Evolutionary conservation across 2,329 filamentous ascomycete species (phyloP).

Genomic region (Esteya vermicola): DNA sequence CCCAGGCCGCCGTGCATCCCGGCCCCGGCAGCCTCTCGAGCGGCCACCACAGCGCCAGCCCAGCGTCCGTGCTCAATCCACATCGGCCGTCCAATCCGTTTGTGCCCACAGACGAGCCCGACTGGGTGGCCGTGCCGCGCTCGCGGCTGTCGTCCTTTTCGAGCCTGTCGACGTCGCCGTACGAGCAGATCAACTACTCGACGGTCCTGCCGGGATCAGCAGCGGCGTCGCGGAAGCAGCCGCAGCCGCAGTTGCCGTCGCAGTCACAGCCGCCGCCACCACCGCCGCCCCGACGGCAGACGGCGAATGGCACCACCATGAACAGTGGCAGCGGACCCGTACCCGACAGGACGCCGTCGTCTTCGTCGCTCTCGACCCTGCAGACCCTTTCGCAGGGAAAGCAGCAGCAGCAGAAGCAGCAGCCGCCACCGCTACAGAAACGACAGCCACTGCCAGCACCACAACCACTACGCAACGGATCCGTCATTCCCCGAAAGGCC

Average conservation of each 20-base stretch:
- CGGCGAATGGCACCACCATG: constrained; percentile 2
- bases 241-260: constrained; percentile 12
- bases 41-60: constrained; percentile 28
- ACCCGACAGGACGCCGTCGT: background rate
- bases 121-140: constrained; percentile 62
- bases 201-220: constrained; percentile 28
- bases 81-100: constrained; percentile 73
- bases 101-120: constrained; percentile 54
- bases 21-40: constrained; percentile 24
- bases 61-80: constrained; percentile 54
- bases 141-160: constrained; percentile 39
- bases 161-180: constrained; percentile 44
- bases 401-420: background rate
- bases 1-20: constrained; percentile 59
- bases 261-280: constrained; percentile 29
- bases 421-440: background rate
- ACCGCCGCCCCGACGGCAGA: constrained; percentile 11
- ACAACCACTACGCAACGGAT: no score
- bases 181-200: constrained; percentile 41
- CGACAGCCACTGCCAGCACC: background rate
- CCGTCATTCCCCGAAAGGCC: no score
- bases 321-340: constrained; percentile 7
- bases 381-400: no score
- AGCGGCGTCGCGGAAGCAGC: constrained; percentile 26
- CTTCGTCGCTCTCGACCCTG: constrained; percentile 22